Evolutionary conservation across 1,139 yeast genomes (phyloP).

Genomic region (Debaryomyces psychrophilus): DNA sequence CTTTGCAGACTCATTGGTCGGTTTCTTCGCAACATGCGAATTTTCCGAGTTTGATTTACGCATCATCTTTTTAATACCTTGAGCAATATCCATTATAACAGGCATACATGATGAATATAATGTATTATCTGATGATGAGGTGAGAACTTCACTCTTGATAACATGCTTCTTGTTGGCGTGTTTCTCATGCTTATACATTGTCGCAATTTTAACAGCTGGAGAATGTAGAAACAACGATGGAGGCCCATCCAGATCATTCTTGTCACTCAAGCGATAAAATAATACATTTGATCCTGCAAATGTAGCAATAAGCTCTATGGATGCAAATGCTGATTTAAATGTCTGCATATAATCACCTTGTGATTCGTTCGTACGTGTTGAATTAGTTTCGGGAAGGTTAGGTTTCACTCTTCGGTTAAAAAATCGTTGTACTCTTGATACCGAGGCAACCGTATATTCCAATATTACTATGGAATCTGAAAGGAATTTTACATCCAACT

Average conservation of each 20-base stretch:
- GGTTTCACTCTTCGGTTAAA: slow-evolving; percentile 28
- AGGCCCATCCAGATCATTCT: slow-evolving; percentile 40
- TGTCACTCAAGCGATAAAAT: slow-evolving; percentile 50
- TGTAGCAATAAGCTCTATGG: slow-evolving; percentile 54
- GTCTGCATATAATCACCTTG: slow-evolving; percentile 26
- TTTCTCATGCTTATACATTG: slow-evolving; percentile 34
- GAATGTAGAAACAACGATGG: slow-evolving; percentile 70
- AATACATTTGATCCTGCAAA: slow-evolving; percentile 75
- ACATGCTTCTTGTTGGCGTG: slow-evolving; percentile 40
- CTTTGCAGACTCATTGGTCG: slow-evolving; percentile 17
- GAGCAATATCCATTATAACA: slow-evolving; percentile 61
- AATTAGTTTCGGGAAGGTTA: slow-evolving; percentile 8
- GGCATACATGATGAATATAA: slow-evolving; percentile 80
- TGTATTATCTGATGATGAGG: slow-evolving; percentile 74
- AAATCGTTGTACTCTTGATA: slow-evolving; percentile 44
- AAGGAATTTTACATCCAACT: slow-evolving; percentile 63
- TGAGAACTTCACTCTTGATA: slow-evolving; percentile 56
- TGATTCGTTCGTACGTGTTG: slow-evolving; percentile 19
- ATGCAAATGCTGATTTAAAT: slow-evolving; percentile 38
- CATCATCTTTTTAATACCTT: slow-evolving; percentile 48
- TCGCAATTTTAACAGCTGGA: slow-evolving; percentile 70
- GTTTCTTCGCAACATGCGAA: slow-evolving; percentile 11
- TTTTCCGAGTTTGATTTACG: slow-evolving; percentile 16
- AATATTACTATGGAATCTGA: slow-evolving; percentile 53
- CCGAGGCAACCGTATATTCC: slow-evolving; percentile 51